phyloP scores from a whole-genome alignment of 1,284 basidiomycete genomes.

The Ceratobasidium sp. region DNA sequence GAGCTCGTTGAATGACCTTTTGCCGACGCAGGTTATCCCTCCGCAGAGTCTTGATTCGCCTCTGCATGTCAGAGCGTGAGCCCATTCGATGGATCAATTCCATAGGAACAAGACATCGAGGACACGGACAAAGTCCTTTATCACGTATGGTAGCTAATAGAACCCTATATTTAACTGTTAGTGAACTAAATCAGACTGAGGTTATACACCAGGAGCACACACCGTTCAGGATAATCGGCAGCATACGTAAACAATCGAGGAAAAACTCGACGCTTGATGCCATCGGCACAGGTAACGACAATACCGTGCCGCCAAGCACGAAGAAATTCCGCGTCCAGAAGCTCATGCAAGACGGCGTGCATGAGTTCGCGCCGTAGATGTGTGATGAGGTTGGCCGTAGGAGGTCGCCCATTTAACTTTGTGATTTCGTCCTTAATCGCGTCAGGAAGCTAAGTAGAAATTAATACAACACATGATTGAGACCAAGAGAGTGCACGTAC shows the following conservation, averaged over 20 bases:
- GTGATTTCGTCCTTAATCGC: background rate
- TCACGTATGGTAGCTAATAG: too few relatives aligned
- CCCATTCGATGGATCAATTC: too few relatives aligned
- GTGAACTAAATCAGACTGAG: too few relatives aligned
- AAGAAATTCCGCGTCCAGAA: constrained; percentile 54
- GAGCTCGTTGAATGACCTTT: background rate
- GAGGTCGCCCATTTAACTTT: constrained; percentile 8
- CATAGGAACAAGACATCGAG: too few relatives aligned
- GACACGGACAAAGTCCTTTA: too few relatives aligned
- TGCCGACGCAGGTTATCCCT: constrained; percentile 15
- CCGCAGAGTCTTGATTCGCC: background rate
- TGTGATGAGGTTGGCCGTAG: constrained; percentile 25
- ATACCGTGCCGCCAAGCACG: constrained; percentile 56
- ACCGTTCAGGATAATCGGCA: constrained; percentile 59
- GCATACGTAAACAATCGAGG: constrained; percentile 58
- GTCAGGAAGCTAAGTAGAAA: constrained; percentile 8
- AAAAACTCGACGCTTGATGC: constrained; percentile 54
- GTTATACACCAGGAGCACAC: too few relatives aligned
- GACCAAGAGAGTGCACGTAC: constrained; percentile 47
- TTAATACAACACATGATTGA: too few relatives aligned
- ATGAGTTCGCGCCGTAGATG: constrained; percentile 57
- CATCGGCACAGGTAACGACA: constrained; percentile 56
- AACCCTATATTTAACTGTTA: too few relatives aligned
- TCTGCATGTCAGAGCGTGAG: constrained; percentile 50
- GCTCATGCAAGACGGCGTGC: constrained; percentile 55